Conservation (phyloP, 345 rosid species). For the Hypericum perforatum region DNA sequence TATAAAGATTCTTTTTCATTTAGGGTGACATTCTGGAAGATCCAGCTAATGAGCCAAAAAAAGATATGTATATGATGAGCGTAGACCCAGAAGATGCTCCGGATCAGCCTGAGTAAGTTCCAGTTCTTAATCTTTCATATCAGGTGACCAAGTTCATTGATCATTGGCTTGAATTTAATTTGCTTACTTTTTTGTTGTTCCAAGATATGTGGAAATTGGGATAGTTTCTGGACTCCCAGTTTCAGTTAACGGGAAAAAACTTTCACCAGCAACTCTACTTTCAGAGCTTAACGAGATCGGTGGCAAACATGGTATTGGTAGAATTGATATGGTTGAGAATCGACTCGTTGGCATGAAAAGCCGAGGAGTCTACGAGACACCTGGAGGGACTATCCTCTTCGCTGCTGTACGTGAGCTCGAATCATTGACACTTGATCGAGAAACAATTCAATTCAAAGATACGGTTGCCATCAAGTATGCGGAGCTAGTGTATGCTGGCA, state of each 20-base stretch:
- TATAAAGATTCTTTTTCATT: not conserved
- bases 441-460: conserved; percentile 73
- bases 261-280: conserved; percentile 72
- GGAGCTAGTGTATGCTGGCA: conserved; percentile 87
- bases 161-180: not conserved
- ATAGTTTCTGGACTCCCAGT: conserved; percentile 67
- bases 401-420: conserved; percentile 74
- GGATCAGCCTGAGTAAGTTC: conserved; percentile 53
- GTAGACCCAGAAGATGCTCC: conserved; percentile 93
- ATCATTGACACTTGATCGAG: conserved; percentile 75
- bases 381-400: conserved; percentile 87
- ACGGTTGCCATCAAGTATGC: conserved; percentile 71
- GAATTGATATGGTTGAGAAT: conserved; percentile 88
- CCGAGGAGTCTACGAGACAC: conserved; percentile 97
- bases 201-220: conserved; percentile 60
- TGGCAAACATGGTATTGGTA: conserved; percentile 79
- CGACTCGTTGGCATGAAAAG: conserved; percentile 93
- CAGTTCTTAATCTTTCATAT: conserved; percentile 1
- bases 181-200: not conserved
- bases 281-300: conserved; percentile 63
- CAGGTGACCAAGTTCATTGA: not conserved
- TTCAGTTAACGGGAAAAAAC: conserved; percentile 52
- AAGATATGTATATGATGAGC: conserved; percentile 91
- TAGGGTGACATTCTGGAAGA: conserved; percentile 95
- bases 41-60: conserved; percentile 81